These are phyloP conservation scores for Lathyrus tuberosus DNA, from an alignment of 306 rosid species.

Conservation along the genomic window DNA sequence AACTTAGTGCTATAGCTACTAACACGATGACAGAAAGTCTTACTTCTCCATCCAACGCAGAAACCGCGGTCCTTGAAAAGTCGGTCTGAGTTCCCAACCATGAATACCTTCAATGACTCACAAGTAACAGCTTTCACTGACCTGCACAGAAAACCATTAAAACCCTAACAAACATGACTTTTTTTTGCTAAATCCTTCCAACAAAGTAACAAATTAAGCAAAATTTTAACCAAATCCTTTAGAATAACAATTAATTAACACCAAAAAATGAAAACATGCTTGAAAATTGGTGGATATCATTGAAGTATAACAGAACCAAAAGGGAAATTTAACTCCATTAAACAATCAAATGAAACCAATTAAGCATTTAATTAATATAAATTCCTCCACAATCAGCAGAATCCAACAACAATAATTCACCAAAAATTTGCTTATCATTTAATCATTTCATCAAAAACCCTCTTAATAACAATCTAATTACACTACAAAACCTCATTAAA, in stretches of 20 bases:
- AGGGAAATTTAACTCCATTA: background rate
- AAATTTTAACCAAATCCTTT: conserved; percentile 5
- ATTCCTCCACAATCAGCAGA: conserved; percentile 10
- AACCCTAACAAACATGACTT: background rate
- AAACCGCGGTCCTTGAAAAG: conserved; percentile 87
- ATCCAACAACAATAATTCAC: background rate
- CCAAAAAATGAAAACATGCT: background rate
- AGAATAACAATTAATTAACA: conserved; percentile 14
- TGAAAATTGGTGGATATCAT: background rate
- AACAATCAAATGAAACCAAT: conserved; percentile 16
- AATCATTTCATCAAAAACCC: conserved; percentile 1
- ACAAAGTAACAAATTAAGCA: conserved; percentile 9
- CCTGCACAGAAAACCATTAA: conserved; percentile 55
- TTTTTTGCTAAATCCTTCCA: background rate
- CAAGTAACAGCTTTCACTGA: conserved; percentile 86
- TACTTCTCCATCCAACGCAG: conserved; percentile 99
- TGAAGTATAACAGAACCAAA: background rate
- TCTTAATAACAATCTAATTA: conserved; percentile 3
- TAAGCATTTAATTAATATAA: conserved; percentile 22
- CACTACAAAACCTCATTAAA: background rate
- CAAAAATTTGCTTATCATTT: background rate
- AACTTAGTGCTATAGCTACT: too few relatives aligned
- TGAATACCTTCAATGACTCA: conserved; percentile 90
- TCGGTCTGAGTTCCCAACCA: conserved; percentile 97
- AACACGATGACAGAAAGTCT: conserved; percentile 34